Evolutionary conservation across 1,284 basidiomycete genomes (phyloP).

Genomic region (Ganoderma resinaceum): DNA sequence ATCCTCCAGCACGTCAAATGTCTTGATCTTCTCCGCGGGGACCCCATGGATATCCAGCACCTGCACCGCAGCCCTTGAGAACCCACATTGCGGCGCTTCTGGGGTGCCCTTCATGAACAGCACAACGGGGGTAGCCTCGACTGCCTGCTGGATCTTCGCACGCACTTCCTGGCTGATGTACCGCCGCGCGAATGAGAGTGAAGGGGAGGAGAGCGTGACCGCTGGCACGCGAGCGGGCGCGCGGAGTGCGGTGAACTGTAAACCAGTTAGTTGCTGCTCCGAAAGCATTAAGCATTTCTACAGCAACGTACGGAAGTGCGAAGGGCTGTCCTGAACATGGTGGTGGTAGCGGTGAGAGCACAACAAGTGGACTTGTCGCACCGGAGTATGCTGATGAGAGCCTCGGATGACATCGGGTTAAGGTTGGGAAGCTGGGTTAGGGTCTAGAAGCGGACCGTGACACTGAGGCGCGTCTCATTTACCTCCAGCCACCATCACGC

Average conservation of each 20-base stretch:
- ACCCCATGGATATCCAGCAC: slow-evolving; percentile 92
- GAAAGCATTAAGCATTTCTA: not conserved
- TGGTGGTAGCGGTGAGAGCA: slow-evolving; percentile 32
- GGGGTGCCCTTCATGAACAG: slow-evolving; percentile 95
- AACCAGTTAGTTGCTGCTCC: not conserved
- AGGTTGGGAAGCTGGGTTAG: slow-evolving; percentile 21
- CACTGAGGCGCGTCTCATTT: slow-evolving; percentile 30
- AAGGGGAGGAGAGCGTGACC: slow-evolving; percentile 29
- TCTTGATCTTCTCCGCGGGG: slow-evolving; percentile 78
- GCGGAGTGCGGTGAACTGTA: slow-evolving; percentile 30
- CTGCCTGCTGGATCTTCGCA: slow-evolving; percentile 61
- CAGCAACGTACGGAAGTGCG: slow-evolving; percentile 49
- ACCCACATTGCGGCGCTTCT: slow-evolving; percentile 80
- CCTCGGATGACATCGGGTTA: slow-evolving; percentile 24
- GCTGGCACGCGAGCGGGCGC: slow-evolving; percentile 30
- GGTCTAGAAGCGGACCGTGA: slow-evolving; percentile 19
- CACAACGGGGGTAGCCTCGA: slow-evolving; percentile 79
- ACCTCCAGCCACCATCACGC: slow-evolving; percentile 8
- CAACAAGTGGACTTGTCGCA: slow-evolving; percentile 14
- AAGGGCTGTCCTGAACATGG: slow-evolving; percentile 53
- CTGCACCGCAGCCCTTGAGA: slow-evolving; percentile 93
- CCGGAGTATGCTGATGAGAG: slow-evolving; percentile 28
- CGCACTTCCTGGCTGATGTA: slow-evolving; percentile 55
- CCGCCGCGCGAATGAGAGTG: slow-evolving; percentile 41
- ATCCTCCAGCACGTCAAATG: slow-evolving; percentile 93